phyloP scores from a whole-genome alignment of 495 filamentous ascomycete species.

The Hypoxylon lenormandii region DNA sequence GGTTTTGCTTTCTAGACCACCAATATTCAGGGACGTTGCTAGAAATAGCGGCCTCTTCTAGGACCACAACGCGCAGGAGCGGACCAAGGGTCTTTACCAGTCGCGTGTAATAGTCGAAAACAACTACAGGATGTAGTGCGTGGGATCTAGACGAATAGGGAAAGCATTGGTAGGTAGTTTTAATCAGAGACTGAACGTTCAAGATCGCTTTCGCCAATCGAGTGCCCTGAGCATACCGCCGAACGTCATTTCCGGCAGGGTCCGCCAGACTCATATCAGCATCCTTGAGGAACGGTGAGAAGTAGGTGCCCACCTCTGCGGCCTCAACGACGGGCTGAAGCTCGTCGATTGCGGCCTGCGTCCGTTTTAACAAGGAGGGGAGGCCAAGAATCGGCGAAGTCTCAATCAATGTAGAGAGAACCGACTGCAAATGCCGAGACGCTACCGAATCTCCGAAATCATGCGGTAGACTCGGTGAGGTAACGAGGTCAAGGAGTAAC shows the following conservation, averaged over 20 bases:
- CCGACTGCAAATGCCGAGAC: slow-evolving; percentile 73
- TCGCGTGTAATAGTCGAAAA: slow-evolving; percentile 79
- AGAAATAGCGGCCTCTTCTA: slow-evolving; percentile 81
- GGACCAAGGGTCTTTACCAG: slow-evolving; percentile 78
- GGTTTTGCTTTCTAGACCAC: slow-evolving; percentile 47
- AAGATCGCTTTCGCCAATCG: slow-evolving; percentile 80
- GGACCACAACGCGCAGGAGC: slow-evolving; percentile 79
- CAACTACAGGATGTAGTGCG: slow-evolving; percentile 76
- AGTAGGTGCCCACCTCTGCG: slow-evolving; percentile 61
- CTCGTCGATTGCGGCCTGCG: slow-evolving; percentile 73
- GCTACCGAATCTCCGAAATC: slow-evolving; percentile 76
- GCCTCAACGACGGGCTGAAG: slow-evolving; percentile 72
- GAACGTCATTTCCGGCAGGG: slow-evolving; percentile 50
- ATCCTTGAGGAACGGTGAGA: slow-evolving; percentile 67
- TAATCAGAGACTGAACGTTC: slow-evolving; percentile 76
- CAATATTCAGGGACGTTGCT: slow-evolving; percentile 59
- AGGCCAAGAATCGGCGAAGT: slow-evolving; percentile 83
- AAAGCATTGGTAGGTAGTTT: slow-evolving; percentile 78
- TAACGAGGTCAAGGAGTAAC: slow-evolving; percentile 83
- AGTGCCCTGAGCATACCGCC: slow-evolving; percentile 71
- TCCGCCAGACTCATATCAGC: slow-evolving; percentile 45
- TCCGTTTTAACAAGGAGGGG: slow-evolving; percentile 79
- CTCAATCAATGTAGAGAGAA: slow-evolving; percentile 85
- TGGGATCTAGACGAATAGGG: slow-evolving; percentile 66
- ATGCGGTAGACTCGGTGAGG: slow-evolving; percentile 78